Evolutionary conservation across 176 grass and related monocot species (phyloP), one percentile per base, ranked within the genome.

Genomic region (Echinochloa phyllopogon): DNA sequence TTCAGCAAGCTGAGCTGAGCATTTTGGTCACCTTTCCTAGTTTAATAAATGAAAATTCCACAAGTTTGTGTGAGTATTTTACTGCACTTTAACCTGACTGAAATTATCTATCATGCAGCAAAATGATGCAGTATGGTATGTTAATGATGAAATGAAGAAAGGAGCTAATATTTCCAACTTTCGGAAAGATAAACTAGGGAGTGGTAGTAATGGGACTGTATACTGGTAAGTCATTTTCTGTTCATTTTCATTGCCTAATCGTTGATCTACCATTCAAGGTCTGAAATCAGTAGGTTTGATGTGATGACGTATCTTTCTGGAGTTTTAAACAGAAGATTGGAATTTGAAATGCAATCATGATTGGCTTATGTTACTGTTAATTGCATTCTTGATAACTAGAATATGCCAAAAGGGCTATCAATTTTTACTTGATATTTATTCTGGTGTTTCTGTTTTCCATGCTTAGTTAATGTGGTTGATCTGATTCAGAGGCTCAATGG

Each of bases 111-210:
- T 72, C 57, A 59, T 89, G 73, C 88, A 98, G 96, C 93, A 98
- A 98, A 62, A 84, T 62, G 96, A 98, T 89, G 91, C 89, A 18
- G 79, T 90, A 27, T 85, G 80, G 76, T 91, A 94, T 77, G 39
- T 94, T 79, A 90, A 64, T 85, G 87, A 95, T 83, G 91, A 82
- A 74, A 84, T 98, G 72, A 98, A 98, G 89, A 78, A 43, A 84
- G 93, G 93, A 87, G 77, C 18, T 63, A 50, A 61, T 82, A 82
- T 98, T 84, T 90, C 79, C 36, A 89, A 85, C 77, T 98, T 95
- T 38, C 85, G 86, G 13, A 93, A 95, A 95, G 85, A 92, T 55
- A 95, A 85, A 44, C 82, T 98, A 41, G 87, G 88, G 37, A 76
- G 66, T 44, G 79, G 83, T 72, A 83, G 38, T 9, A 83, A 86